Evolutionary conservation across 129 eudicot species (phyloP).

Genomic region (Helianthus annuus): DNA sequence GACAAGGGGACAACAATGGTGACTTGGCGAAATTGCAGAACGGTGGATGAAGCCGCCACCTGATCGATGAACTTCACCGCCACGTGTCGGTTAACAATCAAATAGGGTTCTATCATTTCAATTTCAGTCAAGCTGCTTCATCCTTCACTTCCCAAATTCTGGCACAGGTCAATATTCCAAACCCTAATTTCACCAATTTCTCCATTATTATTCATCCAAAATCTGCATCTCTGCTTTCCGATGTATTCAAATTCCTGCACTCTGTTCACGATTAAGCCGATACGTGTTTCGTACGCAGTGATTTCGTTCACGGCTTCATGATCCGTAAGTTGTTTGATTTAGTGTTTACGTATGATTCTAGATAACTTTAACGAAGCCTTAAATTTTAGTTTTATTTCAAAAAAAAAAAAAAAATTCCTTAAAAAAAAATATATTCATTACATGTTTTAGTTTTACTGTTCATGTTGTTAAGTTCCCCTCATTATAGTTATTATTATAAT

Average conservation of each 20-base stretch:
- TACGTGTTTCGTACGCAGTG: constrained; percentile 21
- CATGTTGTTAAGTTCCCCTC: constrained; percentile 6
- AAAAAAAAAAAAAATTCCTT: too few relatives aligned
- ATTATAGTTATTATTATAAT: too few relatives aligned
- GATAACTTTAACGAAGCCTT: background rate
- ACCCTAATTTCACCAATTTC: constrained; percentile 6
- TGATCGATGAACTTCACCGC: constrained; percentile 15
- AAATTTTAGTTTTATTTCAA: too few relatives aligned
- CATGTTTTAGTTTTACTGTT: background rate
- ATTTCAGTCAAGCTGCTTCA: background rate
- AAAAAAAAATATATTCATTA: too few relatives aligned
- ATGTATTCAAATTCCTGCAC: constrained; percentile 36
- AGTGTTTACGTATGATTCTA: constrained; percentile 5
- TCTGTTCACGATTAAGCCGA: background rate
- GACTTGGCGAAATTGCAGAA: constrained; percentile 6
- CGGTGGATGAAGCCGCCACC: constrained; percentile 29
- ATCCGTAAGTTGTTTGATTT: constrained; percentile 16
- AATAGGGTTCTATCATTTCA: constrained; percentile 20
- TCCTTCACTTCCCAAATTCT: constrained; percentile 30
- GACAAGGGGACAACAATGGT: background rate
- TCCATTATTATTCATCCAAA: constrained; percentile 10
- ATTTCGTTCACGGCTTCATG: constrained; percentile 9
- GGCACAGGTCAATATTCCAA: constrained; percentile 20
- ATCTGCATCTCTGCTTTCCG: constrained; percentile 20
- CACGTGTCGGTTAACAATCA: constrained; percentile 36